Evolutionary conservation across 768 basidiomycete genomes (phyloP), one percentile per base, ranked within the genome.

Genomic region (Russula virescens): DNA sequence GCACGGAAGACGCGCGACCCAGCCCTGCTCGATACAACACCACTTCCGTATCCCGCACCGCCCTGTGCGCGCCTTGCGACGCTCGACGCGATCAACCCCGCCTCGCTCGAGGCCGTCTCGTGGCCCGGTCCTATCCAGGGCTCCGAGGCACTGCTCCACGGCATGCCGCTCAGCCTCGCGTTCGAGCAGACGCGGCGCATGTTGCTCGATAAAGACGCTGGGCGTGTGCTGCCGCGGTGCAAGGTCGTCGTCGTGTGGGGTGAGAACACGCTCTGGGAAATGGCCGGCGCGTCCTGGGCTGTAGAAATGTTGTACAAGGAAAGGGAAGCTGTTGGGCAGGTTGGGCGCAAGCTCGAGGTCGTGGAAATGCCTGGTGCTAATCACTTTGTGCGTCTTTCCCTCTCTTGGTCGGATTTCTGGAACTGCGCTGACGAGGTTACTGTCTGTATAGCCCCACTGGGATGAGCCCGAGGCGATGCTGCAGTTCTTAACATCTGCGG

Each of bases 321-420:
- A 34, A 40, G 47, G 31, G 31, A 62, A 25, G 64, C 48, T 6
- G 25, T 1, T 35, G 64, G 64, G 18, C 46, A 43, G 47, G 57
- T 42, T 10, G 64, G 46, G n/a, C 50, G 66, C 13, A 14, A 42
- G 52, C 57, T 66, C 18, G 52, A 66, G 40, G 56, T 65, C 28
- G 64, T 62, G 35, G 56, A 61, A 38, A 61, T 66, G 43, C 64
- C 64, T 11, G 48, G 57, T 9, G 66, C 66, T 26, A 67, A 67
- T 49, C 66, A 67, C 45, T 65, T 67, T n/a, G 66, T 67, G 38
- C 47, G 66, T 63, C 5, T 8, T 18, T 58, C 25, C 23, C 13
- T 26, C 23, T 8, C 14, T 40, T 26, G 7, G 14, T 5, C 18
- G 8, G 5, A 9, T 11, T 3, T 21, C 8, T 23, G 7, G 40